A percentile compares a stretch with the other conserved stretches of the same genome.
These are phyloP conservation scores for Leccinum arenicola DNA, from an alignment of 768 basidiomycete species.

Conservation along the genomic window DNA sequence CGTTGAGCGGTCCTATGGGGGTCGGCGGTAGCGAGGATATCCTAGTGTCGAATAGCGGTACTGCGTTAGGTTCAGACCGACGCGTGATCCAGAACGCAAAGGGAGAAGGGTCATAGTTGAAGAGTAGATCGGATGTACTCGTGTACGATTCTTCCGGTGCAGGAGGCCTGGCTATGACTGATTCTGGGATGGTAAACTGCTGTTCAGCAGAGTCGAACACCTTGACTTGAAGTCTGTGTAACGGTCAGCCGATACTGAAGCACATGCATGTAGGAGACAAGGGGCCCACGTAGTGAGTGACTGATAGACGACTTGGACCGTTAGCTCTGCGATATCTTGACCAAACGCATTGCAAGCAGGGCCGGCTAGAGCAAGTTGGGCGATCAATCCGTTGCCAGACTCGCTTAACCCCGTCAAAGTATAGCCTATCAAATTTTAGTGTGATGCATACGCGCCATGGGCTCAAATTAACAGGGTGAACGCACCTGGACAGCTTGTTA, in stretches of 20 bases:
- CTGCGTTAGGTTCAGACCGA: conserved; percentile 48
- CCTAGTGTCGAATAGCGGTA: conserved; percentile 69
- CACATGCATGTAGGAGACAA: not conserved
- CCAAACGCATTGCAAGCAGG: conserved; percentile 63
- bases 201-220: conserved; percentile 55
- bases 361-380: conserved; percentile 51
- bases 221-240: conserved; percentile 59
- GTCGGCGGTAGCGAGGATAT: conserved; percentile 54
- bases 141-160: conserved; percentile 33
- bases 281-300: conserved; percentile 41
- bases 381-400: conserved; percentile 47
- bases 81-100: conserved; percentile 82
- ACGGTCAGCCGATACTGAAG: not conserved
- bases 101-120: conserved; percentile 60
- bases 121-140: conserved; percentile 55
- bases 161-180: conserved; percentile 43
- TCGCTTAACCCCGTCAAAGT: conserved; percentile 41
- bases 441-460: not conserved
- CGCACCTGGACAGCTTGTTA: conserved; percentile 29
- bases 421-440: conserved; percentile 43
- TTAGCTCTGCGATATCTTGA: conserved; percentile 51
- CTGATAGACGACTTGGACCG: conserved; percentile 63
- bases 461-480: not conserved
- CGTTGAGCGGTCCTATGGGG: conserved; percentile 50
- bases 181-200: conserved; percentile 65